Conservation (phyloP, 2,329 filamentous ascomycete species). For the Cyphellophora attinorum region DNA sequence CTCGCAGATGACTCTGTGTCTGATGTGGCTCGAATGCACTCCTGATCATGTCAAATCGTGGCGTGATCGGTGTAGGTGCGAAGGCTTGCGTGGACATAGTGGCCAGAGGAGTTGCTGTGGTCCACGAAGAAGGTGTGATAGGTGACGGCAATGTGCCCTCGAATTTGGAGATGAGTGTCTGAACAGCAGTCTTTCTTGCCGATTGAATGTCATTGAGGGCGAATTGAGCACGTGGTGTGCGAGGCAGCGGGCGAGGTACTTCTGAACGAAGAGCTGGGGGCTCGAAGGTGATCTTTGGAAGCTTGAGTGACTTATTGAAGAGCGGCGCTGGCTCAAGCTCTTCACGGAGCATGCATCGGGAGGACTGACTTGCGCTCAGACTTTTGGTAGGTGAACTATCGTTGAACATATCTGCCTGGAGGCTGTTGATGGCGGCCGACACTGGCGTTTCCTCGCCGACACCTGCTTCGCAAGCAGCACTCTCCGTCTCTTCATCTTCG, state of each 20-base stretch:
- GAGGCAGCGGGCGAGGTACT: background rate
- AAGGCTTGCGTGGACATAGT: background rate
- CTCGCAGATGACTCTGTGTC: background rate
- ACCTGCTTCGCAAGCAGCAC: too few relatives aligned
- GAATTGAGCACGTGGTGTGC: background rate
- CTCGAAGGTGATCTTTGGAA: slow-evolving; percentile 1
- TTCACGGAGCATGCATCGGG: slow-evolving; percentile 10
- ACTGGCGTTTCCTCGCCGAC: background rate
- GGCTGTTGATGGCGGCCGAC: background rate
- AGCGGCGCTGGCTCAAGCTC: slow-evolving; percentile 17
- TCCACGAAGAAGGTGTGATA: slow-evolving; percentile 2
- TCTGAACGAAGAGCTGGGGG: too few relatives aligned
- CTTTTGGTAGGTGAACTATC: too few relatives aligned
- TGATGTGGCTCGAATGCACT: slow-evolving; percentile 7
- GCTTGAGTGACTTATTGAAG: slow-evolving; percentile 14
- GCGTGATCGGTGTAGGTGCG: slow-evolving; percentile 5
- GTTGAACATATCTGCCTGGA: slow-evolving; percentile 1
- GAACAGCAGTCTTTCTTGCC: slow-evolving; percentile 14
- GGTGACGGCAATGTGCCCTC: slow-evolving; percentile 12
- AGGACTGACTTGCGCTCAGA: slow-evolving; percentile 13
- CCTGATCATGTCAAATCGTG: slow-evolving; percentile 11
- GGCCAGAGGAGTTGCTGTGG: background rate
- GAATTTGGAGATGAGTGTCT: slow-evolving; percentile 15
- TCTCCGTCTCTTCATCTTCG: background rate
- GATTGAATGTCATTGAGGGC: slow-evolving; percentile 2